A percentile compares a stretch with the other conserved stretches of the same genome.
These are phyloP conservation scores for Oryza officinalis DNA, from an alignment of 176 grass and related monocot species.

Conservation along the genomic window DNA sequence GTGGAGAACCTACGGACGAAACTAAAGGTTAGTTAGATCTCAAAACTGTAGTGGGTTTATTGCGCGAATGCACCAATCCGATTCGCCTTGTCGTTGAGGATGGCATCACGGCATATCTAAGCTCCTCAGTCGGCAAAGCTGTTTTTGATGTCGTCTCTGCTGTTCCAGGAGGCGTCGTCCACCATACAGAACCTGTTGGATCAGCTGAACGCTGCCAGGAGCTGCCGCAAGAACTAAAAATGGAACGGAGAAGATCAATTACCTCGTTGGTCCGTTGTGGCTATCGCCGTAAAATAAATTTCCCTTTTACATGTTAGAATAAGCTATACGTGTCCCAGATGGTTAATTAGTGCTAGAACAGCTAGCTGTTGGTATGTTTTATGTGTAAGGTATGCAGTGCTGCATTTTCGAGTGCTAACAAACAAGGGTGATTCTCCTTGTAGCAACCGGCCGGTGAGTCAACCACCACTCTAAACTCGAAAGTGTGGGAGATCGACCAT, in stretches of 20 bases:
- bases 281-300: not conserved
- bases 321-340: not conserved
- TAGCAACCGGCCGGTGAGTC: not conserved
- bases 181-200: conserved; percentile 63
- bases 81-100: not conserved
- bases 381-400: not conserved
- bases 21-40: conserved; percentile 52
- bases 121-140: not conserved
- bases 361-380: not conserved
- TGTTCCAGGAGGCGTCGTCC: conserved; percentile 48
- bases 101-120: not conserved
- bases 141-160: not conserved
- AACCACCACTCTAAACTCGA: no score
- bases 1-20: conserved; percentile 68
- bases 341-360: not conserved
- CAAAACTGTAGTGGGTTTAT: not conserved
- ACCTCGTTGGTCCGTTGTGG: not conserved
- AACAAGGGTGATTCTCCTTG: no score
- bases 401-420: no score
- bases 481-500: no score
- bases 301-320: no score
- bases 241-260: not conserved
- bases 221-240: not conserved
- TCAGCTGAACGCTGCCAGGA: conserved; percentile 39
- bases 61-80: not conserved